phyloP scores from a whole-genome alignment of 2,329 filamentous ascomycete species.

The Dothideomycetes sp. region DNA sequence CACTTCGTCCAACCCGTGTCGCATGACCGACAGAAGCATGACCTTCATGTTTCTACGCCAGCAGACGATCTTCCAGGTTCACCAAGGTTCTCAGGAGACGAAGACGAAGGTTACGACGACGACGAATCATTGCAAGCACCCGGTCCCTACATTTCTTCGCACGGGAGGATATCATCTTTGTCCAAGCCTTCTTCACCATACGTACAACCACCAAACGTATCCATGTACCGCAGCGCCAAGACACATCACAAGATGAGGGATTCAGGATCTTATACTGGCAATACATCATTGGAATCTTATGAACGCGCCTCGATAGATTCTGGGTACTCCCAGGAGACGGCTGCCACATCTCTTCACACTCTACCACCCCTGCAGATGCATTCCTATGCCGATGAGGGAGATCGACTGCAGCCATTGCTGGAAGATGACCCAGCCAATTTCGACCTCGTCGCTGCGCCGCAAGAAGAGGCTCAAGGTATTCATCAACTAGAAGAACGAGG shows the following conservation, averaged over 20 bases:
- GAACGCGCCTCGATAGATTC: background rate
- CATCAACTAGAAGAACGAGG: constrained; percentile 56
- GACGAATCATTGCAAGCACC: no score
- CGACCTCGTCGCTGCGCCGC: constrained; percentile 40
- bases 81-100: background rate
- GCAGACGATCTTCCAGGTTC: background rate
- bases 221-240: background rate
- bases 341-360: constrained; percentile 18
- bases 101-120: constrained; percentile 3
- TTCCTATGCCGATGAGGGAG: constrained; percentile 31
- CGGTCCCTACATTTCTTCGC: background rate
- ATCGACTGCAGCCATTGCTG: constrained; percentile 38
- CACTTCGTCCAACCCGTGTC: constrained; percentile 14
- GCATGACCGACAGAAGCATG: background rate
- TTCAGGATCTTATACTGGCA: constrained; percentile 4
- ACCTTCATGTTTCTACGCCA: background rate
- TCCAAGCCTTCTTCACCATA: background rate
- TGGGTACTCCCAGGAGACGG: constrained; percentile 1
- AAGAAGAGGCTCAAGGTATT: constrained; percentile 22
- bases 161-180: constrained; percentile 1
- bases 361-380: constrained; percentile 37
- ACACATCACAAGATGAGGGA: constrained; percentile 1
- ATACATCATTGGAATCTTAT: background rate
- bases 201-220: background rate
- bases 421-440: constrained; percentile 48